Conservation (phyloP, 495 filamentous ascomycete genomes). For the Podospora fimiseda region DNA sequence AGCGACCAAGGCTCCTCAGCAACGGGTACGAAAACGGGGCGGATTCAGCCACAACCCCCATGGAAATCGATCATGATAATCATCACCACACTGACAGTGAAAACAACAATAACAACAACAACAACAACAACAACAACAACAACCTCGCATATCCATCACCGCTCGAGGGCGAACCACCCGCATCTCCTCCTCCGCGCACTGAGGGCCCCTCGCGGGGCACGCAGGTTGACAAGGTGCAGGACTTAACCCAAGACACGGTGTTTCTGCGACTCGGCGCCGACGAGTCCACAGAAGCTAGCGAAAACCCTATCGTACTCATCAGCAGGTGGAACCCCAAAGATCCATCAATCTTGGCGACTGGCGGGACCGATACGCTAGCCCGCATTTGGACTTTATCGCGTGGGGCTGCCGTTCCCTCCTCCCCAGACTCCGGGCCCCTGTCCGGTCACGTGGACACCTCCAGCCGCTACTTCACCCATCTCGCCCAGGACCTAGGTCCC, state of each 20-base stretch:
- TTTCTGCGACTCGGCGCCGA: slow-evolving; percentile 56
- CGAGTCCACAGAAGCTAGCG: slow-evolving; percentile 45
- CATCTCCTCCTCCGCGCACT: slow-evolving; percentile 51
- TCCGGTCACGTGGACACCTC: slow-evolving; percentile 39
- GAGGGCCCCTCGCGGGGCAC: slow-evolving; percentile 65
- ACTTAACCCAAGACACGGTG: slow-evolving; percentile 58
- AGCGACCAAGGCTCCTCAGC: slow-evolving; percentile 49
- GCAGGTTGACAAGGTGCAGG: slow-evolving; percentile 60
- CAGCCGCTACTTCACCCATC: slow-evolving; percentile 32
- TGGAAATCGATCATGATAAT: slow-evolving; percentile 53
- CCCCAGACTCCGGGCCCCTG: slow-evolving; percentile 35
- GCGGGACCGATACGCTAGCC: slow-evolving; percentile 70
- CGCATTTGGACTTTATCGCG: slow-evolving; percentile 67
- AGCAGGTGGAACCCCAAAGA: slow-evolving; percentile 73
- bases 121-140: slow-evolving; percentile 43
- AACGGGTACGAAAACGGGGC: slow-evolving; percentile 59
- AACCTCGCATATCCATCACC: slow-evolving; percentile 52
- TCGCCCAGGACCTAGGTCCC: slow-evolving; percentile 40
- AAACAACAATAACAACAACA: slow-evolving; percentile 35
- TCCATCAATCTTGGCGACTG: slow-evolving; percentile 65
- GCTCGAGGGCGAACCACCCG: slow-evolving; percentile 47
- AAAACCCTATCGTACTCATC: slow-evolving; percentile 55
- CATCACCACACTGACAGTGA: slow-evolving; percentile 39
- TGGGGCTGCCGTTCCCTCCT: slow-evolving; percentile 34
- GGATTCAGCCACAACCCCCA: slow-evolving; percentile 52